Conservation (phyloP, 495 filamentous ascomycete species). For the Penicillium arizonense region DNA sequence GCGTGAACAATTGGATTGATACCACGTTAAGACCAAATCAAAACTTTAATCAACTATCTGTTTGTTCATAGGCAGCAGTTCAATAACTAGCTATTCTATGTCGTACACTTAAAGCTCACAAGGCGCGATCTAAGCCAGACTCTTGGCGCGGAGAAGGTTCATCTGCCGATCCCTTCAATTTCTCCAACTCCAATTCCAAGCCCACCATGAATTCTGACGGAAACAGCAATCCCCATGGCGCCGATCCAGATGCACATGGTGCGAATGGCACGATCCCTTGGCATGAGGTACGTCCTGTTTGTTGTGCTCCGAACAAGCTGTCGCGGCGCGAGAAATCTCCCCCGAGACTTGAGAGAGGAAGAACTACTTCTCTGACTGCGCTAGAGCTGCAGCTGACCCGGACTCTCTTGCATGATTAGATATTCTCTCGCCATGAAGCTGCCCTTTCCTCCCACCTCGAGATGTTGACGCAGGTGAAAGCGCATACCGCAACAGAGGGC, state of each 20-base stretch:
- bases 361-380: background rate
- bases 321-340: background rate
- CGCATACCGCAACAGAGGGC: slow-evolving; percentile 16
- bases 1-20: slow-evolving; percentile 22
- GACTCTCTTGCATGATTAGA: slow-evolving; percentile 9
- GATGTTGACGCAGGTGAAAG: slow-evolving; percentile 30
- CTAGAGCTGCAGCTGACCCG: background rate
- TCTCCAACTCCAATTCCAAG: slow-evolving; percentile 1
- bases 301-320: background rate
- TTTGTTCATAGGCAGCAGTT: too few relatives aligned
- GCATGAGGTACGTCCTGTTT: slow-evolving; percentile 22
- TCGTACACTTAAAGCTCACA: slow-evolving; percentile 1
- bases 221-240: background rate
- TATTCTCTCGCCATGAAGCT: slow-evolving; percentile 36
- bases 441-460: slow-evolving; percentile 36
- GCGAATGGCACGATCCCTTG: slow-evolving; percentile 14
- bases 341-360: background rate
- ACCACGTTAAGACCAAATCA: background rate
- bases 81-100: too few relatives aligned
- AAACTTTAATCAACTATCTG: background rate
- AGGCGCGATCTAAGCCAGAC: slow-evolving; percentile 3
- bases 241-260: background rate
- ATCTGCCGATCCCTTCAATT: slow-evolving; percentile 20
- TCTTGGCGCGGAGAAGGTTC: slow-evolving; percentile 29
- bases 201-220: slow-evolving; percentile 7